A percentile compares a stretch with the other conserved stretches of the same genome.
Evolutionary conservation across 2,329 filamentous ascomycete genomes (phyloP).

Genomic region (Neurospora sp.): DNA sequence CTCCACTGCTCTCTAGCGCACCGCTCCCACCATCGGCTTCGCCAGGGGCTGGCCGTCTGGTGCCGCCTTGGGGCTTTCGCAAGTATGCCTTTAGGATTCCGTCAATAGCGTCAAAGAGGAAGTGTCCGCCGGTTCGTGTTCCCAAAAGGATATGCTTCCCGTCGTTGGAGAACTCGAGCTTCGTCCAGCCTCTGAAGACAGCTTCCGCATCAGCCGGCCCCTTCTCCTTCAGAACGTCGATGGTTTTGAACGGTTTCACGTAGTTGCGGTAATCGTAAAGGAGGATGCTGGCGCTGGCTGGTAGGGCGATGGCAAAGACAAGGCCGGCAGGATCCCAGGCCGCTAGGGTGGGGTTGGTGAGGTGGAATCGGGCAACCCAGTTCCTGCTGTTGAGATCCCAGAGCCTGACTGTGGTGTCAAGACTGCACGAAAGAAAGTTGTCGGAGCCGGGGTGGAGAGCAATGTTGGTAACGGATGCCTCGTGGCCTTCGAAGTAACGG

Average conservation of each 20-base stretch:
- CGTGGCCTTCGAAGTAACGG: conserved; percentile 90
- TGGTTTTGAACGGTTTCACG: conserved; percentile 82
- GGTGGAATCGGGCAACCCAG: conserved; percentile 68
- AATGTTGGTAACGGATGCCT: conserved; percentile 72
- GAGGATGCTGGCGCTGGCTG: conserved; percentile 67
- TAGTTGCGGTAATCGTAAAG: conserved; percentile 93
- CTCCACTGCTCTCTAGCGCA: conserved; percentile 53
- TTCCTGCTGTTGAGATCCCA: conserved; percentile 82
- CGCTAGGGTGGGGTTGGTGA: conserved; percentile 72
- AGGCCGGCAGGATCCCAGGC: conserved; percentile 88
- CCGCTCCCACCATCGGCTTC: conserved; percentile 32
- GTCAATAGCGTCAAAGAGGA: conserved; percentile 86
- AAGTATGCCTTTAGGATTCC: conserved; percentile 70
- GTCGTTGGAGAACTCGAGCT: conserved; percentile 92
- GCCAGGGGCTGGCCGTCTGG: conserved; percentile 42
- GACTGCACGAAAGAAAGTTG: conserved; percentile 83
- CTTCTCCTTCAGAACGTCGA: conserved; percentile 61
- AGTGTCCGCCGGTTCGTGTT: conserved; percentile 77
- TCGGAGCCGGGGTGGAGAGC: conserved; percentile 78
- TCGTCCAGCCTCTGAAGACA: conserved; percentile 67
- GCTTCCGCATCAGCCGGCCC: conserved; percentile 44
- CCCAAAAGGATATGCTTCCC: conserved; percentile 78
- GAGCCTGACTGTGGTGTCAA: conserved; percentile 82
- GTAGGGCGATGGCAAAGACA: conserved; percentile 83
- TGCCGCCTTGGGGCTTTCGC: conserved; percentile 45